Base-by-base conservation (phyloP, 257 asterid genomes). In the Capsicum rhomboideum region DNA sequence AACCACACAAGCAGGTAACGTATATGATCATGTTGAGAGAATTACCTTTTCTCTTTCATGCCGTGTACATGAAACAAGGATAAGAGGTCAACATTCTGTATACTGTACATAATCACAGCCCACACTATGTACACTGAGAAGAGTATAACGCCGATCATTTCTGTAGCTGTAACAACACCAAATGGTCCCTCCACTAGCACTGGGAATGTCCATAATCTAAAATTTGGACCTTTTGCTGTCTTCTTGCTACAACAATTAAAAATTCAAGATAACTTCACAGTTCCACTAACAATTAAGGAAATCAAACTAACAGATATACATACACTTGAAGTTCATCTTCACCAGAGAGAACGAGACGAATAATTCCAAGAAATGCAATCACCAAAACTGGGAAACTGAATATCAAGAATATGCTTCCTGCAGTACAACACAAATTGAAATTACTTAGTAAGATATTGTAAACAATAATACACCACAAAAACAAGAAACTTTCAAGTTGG, bases 81-180 rank as follows among this genome's bases (percentile, higher is more conserved):
- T n/a, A 91, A 26, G 58, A 86, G 16, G 18, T 85, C 55, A 79
- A 18, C 10, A 86, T 93, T 88, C 83, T 69, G 84, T 61, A 91
- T 3, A 23, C 92, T 88, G 42, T 84, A 86, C 44, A 90, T 89
- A 49, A 78, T 50, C 84, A 91, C 54, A 9, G 97, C 95, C 97
- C 98, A 95, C 18, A 92, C 61, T 26, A 92, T 71, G 83, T 91
- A 95, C 29, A 79, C 37, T 9, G 85, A 8, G 44, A 95, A 93
- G 56, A 91, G n/a, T 28, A 88, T 34, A 20, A 95, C 91, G 26
- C 95, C 98, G 82, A 95, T 90, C 79, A 91, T 87, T 87, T 95
- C 99, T 44, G 94, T 95, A 8, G 99, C 99, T 17, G 99, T 90
- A 50, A 94, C 97, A 68, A 95, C 99, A 34, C 99, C 99, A 54